Conservation (phyloP, 805 yeast species). For the Saccharomycopsis lassenensis region DNA sequence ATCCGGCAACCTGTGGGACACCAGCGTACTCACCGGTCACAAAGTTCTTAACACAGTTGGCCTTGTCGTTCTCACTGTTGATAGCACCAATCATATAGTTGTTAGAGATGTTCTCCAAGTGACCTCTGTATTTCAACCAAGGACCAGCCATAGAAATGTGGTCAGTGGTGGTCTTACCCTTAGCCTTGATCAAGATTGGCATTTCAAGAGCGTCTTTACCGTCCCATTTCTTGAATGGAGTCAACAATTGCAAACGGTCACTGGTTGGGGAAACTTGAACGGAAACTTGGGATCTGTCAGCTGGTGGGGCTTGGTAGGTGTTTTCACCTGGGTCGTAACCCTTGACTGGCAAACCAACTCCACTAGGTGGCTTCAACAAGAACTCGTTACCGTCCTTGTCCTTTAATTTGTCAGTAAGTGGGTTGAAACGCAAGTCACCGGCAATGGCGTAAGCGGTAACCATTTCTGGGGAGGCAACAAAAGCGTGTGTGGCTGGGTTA, state of each 20-base stretch:
- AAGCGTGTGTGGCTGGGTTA: constrained; percentile 94
- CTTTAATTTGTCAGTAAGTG: constrained; percentile 79
- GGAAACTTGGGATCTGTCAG: constrained; percentile 60
- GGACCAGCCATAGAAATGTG: constrained; percentile 99
- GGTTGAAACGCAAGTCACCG: constrained; percentile 95
- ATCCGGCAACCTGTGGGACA: constrained; percentile 94
- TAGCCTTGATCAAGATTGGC: constrained; percentile 93
- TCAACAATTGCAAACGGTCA: constrained; percentile 90
- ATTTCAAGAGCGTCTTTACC: constrained; percentile 83
- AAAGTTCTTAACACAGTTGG: constrained; percentile 80
- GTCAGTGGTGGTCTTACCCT: constrained; percentile 98
- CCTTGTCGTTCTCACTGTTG: constrained; percentile 92
- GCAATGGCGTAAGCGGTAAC: constrained; percentile 92
- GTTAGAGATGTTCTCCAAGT: constrained; percentile 95
- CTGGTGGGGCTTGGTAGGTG: constrained; percentile 97
- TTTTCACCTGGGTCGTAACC: constrained; percentile 92
- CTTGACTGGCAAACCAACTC: constrained; percentile 78
- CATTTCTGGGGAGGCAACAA: constrained; percentile 94
- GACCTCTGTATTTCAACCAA: constrained; percentile 99
- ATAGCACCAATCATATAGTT: constrained; percentile 99
- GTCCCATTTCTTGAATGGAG: constrained; percentile 93
- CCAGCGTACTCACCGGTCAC: constrained; percentile 87
- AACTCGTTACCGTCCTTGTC: constrained; percentile 86
- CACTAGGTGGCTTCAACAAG: constrained; percentile 76
- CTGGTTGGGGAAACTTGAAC: constrained; percentile 81